A percentile compares a stretch with the other conserved stretches of the same genome.
Evolutionary conservation across 1,284 basidiomycete species (phyloP).

Genomic region (Takashimella tepidaria): DNA sequence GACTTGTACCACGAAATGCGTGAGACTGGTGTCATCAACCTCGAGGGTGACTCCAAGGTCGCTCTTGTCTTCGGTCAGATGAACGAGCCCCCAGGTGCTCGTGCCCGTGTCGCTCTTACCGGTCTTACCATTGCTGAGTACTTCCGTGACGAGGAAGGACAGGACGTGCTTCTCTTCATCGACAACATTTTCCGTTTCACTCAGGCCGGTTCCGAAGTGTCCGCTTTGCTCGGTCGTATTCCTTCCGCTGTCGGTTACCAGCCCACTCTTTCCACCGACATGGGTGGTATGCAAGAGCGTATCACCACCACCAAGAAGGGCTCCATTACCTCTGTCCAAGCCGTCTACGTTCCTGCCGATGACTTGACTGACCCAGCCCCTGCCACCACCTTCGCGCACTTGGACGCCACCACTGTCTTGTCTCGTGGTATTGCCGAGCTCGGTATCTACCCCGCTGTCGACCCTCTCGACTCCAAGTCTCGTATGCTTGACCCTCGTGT

Average conservation of each 20-base stretch:
- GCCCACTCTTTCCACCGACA: slow-evolving; percentile 97
- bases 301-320: slow-evolving; percentile 99
- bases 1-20: slow-evolving; percentile 99
- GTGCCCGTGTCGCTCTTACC: slow-evolving; percentile 98
- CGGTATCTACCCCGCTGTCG: slow-evolving; percentile 99
- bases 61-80: slow-evolving; percentile 99
- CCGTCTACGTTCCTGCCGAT: slow-evolving; percentile 98
- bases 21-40: slow-evolving; percentile 99
- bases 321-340: slow-evolving; percentile 98
- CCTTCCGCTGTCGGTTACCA: slow-evolving; percentile 99
- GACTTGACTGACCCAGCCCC: slow-evolving; percentile 99
- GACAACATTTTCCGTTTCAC: slow-evolving; percentile 99
- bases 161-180: slow-evolving; percentile 99
- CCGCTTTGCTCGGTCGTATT: slow-evolving; percentile 98
- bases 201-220: slow-evolving; percentile 99
- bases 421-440: slow-evolving; percentile 99
- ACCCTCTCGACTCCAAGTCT: slow-evolving; percentile 98
- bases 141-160: slow-evolving; percentile 99
- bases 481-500: slow-evolving; percentile 99
- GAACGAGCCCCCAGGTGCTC: slow-evolving; percentile 99
- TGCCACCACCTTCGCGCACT: slow-evolving; percentile 98
- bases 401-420: slow-evolving; percentile 98
- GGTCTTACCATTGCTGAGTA: slow-evolving; percentile 99
- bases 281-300: slow-evolving; percentile 99
- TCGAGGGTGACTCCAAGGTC: slow-evolving; percentile 98